Conservation (phyloP, 2,329 filamentous ascomycete species). For the Pyricularia sp. region DNA sequence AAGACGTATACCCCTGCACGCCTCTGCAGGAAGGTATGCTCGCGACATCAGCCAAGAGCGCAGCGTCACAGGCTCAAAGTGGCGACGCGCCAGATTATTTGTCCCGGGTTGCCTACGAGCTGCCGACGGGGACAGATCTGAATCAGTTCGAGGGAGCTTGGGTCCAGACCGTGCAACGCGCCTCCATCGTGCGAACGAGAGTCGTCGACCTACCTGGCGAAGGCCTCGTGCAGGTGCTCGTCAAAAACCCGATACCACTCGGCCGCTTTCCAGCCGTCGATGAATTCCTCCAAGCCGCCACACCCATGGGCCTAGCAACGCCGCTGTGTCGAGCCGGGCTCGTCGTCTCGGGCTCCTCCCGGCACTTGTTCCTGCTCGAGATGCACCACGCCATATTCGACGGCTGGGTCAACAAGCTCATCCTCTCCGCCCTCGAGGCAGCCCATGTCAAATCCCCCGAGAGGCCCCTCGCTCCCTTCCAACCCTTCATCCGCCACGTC, state of each 20-base stretch:
- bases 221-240: background rate
- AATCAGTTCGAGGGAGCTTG: background rate
- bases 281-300: background rate
- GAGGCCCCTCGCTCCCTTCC: background rate
- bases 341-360: background rate
- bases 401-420: background rate
- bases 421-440: background rate
- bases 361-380: background rate
- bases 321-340: background rate
- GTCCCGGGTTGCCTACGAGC: background rate
- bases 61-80: background rate
- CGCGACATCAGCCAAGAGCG: background rate
- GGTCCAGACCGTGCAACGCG: background rate
- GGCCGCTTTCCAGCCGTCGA: background rate
- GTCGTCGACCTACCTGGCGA: background rate
- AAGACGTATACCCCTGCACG: background rate
- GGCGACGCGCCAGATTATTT: background rate
- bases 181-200: background rate
- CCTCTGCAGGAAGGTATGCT: background rate
- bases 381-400: background rate
- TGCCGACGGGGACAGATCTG: background rate
- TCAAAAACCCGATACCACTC: background rate
- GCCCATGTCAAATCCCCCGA: background rate
- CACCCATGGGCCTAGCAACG: background rate
- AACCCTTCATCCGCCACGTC: background rate